Base-by-base conservation (phyloP, 345 rosid genomes). In the Eucalyptus camaldulensis region DNA sequence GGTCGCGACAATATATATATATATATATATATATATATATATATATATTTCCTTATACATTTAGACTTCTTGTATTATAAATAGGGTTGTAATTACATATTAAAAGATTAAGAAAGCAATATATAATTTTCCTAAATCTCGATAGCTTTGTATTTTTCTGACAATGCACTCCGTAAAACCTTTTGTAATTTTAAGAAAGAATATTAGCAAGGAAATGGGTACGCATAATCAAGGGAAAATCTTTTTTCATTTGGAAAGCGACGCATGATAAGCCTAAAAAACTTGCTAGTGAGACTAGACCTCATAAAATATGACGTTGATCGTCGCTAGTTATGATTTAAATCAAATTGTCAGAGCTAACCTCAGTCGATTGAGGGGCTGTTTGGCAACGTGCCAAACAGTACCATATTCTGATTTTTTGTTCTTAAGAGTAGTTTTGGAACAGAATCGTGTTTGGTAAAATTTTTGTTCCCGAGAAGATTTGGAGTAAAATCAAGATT, bases 341-440 rank as follows among this genome's bases (percentile, higher is more conserved):
- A 31, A 8, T 13, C 37, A 29, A 76, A 76, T 76, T 6, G 15
- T 2, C 3, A 0, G 0, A 10, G 22, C 7, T 33, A 72, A 2
- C 13, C 44, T 33, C 4, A 33, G 25, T 72, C 27, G 15, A 37
- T 76, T 76, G 27, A 44, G 83, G 43, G 43, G 43, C 2, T 43
- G 7, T 43, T 43, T 43, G 43, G 43, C 7, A 43, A 43, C 43
- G 1, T 43, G 43, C 0, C 43, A 43, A 43, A 43, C 43, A 43
- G 6, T 43, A 43, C 0, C 43, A 43, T 0, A 43, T 43, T 43
- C 7, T 43, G 43, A 43, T 43, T 43, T 43, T 43, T 43, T 43
- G 0, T 43, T 43, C 43, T 0, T 43, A 2, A 0, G 43, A 43
- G 7, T 43, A 43, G 7, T 43, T 43, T 43, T 43, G 7, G 6